Percentiles rank a stretch among this genome's conserved stretches.
These are phyloP conservation scores for Kalaharituber pfeilii DNA, from an alignment of 2,329 filamentous ascomycete genomes.

Conservation along the genomic window DNA sequence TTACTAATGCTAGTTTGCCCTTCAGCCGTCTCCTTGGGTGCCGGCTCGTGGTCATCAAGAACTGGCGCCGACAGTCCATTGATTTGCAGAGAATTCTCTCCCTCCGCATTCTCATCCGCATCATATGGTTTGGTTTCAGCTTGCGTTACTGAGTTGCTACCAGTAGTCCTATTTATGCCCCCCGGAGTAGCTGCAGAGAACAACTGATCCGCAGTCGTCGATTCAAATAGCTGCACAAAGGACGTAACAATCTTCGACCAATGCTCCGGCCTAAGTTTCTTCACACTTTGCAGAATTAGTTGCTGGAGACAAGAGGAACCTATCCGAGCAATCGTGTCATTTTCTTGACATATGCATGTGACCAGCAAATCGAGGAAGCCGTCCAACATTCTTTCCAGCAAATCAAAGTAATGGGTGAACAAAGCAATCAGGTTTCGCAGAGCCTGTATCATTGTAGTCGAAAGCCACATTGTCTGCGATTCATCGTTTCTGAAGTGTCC, in stretches of 20 bases:
- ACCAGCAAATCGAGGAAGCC: constrained; percentile 88
- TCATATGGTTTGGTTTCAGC: neutral
- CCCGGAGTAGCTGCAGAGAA: constrained; percentile 56
- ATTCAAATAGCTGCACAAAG: constrained; percentile 88
- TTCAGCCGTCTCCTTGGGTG: constrained; percentile 6
- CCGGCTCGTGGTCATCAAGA: constrained; percentile 22
- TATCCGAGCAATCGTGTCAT: constrained; percentile 93
- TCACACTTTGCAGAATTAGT: constrained; percentile 87
- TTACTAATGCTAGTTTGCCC: constrained; percentile 19
- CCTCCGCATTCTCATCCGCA: constrained; percentile 5
- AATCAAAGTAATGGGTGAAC: constrained; percentile 96
- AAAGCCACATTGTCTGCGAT: constrained; percentile 94
- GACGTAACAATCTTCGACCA: constrained; percentile 91
- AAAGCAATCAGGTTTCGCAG: constrained; percentile 95
- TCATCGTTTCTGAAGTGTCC: constrained; percentile 88
- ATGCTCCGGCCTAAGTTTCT: constrained; percentile 70
- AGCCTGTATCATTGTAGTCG: constrained; percentile 98
- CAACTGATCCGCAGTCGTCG: constrained; percentile 84
- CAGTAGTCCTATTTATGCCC: neutral
- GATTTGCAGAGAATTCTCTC: constrained; percentile 37
- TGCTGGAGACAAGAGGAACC: constrained; percentile 97
- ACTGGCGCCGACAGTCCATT: constrained; percentile 31
- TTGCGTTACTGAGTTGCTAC: neutral
- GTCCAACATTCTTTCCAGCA: constrained; percentile 93
- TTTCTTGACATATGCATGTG: constrained; percentile 96